Evolutionary conservation across 2,329 filamentous ascomycete genomes (phyloP).

Genomic region (Helotiales sp.): DNA sequence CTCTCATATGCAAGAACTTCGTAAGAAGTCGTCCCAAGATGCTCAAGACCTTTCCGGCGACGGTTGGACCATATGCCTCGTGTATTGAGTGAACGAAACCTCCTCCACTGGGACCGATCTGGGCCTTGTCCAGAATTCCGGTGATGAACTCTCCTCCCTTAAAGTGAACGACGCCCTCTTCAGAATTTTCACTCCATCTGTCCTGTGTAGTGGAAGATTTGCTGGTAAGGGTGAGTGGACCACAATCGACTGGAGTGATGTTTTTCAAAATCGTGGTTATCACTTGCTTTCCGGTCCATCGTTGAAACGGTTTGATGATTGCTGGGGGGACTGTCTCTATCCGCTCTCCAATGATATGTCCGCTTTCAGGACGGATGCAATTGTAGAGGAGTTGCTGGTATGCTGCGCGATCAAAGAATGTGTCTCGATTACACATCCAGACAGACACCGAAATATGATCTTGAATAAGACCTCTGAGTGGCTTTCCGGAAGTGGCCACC

Average conservation of each 20-base stretch:
- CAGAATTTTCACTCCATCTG: conserved; percentile 76
- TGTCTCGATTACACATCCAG: conserved; percentile 87
- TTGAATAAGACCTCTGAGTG: conserved; percentile 93
- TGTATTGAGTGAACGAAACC: conserved; percentile 92
- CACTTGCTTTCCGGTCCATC: conserved; percentile 97
- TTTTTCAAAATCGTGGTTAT: conserved; percentile 93
- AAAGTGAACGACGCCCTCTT: conserved; percentile 83
- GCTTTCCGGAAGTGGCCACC: conserved; percentile 90
- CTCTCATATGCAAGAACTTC: conserved; percentile 87
- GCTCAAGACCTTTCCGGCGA: conserved; percentile 86
- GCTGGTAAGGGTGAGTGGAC: conserved; percentile 78
- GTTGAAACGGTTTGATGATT: conserved; percentile 76
- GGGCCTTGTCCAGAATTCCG: conserved; percentile 94
- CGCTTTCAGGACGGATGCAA: conserved; percentile 86
- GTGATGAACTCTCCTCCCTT: conserved; percentile 85
- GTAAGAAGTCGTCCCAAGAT: conserved; percentile 89
- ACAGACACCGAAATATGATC: conserved; percentile 97
- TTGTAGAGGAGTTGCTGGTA: conserved; percentile 96
- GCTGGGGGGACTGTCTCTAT: conserved; percentile 83
- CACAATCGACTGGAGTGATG: conserved; percentile 77
- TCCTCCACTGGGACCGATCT: conserved; percentile 85
- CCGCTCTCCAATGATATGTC: conserved; percentile 81
- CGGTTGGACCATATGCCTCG: conserved; percentile 86
- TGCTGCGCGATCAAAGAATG: conserved; percentile 83
- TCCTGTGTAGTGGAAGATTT: conserved; percentile 79